Conservation (phyloP, 495 filamentous ascomycete genomes). For the Wilcoxina mikolae region DNA sequence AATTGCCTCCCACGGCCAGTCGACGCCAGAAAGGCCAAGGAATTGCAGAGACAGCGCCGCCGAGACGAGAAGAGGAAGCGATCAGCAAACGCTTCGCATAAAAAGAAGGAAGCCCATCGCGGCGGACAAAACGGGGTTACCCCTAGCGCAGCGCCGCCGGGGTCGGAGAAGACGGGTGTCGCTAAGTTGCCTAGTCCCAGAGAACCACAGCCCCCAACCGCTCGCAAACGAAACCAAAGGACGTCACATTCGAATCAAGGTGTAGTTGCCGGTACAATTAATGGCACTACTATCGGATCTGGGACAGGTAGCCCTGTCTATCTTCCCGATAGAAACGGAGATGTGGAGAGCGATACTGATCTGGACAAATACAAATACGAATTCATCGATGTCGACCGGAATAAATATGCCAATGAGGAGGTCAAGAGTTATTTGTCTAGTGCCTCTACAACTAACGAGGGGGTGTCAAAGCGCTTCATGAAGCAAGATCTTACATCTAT, state of each 20-base stretch:
- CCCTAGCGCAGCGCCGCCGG: constrained; percentile 29
- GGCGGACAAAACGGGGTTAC: constrained; percentile 25
- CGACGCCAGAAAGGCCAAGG: constrained; percentile 53
- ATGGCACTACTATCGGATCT: background rate
- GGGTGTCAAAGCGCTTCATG: constrained; percentile 3
- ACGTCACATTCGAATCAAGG: constrained; percentile 9
- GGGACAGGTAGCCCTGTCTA: background rate
- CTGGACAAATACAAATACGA: constrained; percentile 21
- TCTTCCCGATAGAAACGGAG: constrained; percentile 12
- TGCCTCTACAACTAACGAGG: background rate
- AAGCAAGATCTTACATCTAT: constrained; percentile 11
- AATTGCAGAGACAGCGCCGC: constrained; percentile 46
- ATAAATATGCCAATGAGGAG: constrained; percentile 13
- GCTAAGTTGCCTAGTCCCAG: constrained; percentile 34
- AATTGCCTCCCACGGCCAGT: constrained; percentile 67
- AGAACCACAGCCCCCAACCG: constrained; percentile 39
- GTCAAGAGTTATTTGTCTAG: constrained; percentile 11
- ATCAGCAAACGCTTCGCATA: constrained; percentile 38
- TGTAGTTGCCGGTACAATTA: too few relatives aligned
- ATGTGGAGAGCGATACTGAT: constrained; percentile 23
- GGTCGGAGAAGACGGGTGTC: constrained; percentile 22
- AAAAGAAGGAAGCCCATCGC: constrained; percentile 33
- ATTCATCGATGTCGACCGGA: constrained; percentile 15
- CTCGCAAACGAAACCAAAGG: constrained; percentile 23
- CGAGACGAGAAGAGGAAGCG: constrained; percentile 45